Percentiles rank a stretch among this genome's conserved stretches.
Evolutionary conservation across 306 rosid genomes (phyloP).

Genomic region (Vicia villosa): DNA sequence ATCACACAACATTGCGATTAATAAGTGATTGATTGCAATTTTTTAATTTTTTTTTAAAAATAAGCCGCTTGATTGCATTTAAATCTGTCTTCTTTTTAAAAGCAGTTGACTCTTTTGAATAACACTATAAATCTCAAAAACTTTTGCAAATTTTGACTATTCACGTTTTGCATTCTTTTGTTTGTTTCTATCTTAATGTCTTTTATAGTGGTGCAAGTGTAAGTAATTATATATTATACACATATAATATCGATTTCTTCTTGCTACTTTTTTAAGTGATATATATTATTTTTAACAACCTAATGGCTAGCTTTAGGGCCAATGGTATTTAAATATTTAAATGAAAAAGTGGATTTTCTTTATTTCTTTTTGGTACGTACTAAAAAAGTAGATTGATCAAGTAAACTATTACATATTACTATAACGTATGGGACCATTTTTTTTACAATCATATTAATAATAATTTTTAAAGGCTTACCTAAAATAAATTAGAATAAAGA

Average conservation of each 20-base stretch:
- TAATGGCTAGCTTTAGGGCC: conserved; percentile 20
- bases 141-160: conserved; percentile 32
- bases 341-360: conserved; percentile 5
- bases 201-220: not conserved
- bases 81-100: conserved; percentile 34
- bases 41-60: not conserved
- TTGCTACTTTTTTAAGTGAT: not conserved
- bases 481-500: not conserved
- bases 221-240: not conserved
- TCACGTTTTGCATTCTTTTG: not conserved
- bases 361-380: not conserved
- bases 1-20: too few relatives aligned
- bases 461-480: conserved; percentile 22
- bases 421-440: not conserved
- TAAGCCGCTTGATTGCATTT: conserved; percentile 11
- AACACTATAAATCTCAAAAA: conserved; percentile 31
- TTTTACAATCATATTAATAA: not conserved
- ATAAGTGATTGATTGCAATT: too few relatives aligned
- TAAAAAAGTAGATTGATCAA: conserved; percentile 13
- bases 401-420: conserved; percentile 7
- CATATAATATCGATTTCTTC: not conserved
- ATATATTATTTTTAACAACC: conserved; percentile 16
- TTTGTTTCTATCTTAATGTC: not conserved
- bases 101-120: conserved; percentile 28
- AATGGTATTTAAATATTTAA: conserved; percentile 26